These are phyloP conservation scores for Sarocladiaceae sp. DNA, from an alignment of 2,329 filamentous ascomycete genomes.

Conservation along the genomic window DNA sequence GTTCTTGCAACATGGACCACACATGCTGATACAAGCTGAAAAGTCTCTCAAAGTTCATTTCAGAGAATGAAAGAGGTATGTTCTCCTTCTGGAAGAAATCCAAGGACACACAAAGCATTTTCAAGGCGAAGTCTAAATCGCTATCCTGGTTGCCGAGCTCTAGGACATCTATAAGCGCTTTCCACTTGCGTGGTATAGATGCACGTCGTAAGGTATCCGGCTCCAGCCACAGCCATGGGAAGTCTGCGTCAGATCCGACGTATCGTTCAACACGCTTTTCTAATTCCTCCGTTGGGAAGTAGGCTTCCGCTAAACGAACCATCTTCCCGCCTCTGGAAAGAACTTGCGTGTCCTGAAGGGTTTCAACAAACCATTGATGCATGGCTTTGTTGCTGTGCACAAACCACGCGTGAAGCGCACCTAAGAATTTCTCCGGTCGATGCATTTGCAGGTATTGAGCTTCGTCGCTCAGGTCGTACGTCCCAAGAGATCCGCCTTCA, in stretches of 20 bases:
- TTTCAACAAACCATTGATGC: not conserved
- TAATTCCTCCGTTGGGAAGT: not conserved
- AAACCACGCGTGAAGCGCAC: not conserved
- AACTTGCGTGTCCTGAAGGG: not conserved
- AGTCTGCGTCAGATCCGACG: not conserved
- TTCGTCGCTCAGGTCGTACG: not conserved
- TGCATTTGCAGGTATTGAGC: not conserved
- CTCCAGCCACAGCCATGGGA: constrained; percentile 9
- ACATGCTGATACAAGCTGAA: constrained; percentile 13
- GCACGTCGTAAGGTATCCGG: not conserved
- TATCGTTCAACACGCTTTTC: constrained; percentile 2
- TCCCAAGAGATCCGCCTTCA: not conserved
- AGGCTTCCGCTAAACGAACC: not conserved
- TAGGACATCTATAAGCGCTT: not conserved
- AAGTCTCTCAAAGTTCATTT: constrained; percentile 14
- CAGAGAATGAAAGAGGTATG: not conserved
- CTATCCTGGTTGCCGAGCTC: not conserved
- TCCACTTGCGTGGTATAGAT: not conserved
- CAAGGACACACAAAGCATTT: not conserved
- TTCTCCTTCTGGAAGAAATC: not conserved
- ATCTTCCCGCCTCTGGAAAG: not conserved
- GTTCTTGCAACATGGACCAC: not conserved
- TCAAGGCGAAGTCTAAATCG: constrained; percentile 1
- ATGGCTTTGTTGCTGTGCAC: not conserved
- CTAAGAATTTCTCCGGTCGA: constrained; percentile 8